Evolutionary conservation across 768 basidiomycete genomes (phyloP).

Genomic region (Trametes villosa): DNA sequence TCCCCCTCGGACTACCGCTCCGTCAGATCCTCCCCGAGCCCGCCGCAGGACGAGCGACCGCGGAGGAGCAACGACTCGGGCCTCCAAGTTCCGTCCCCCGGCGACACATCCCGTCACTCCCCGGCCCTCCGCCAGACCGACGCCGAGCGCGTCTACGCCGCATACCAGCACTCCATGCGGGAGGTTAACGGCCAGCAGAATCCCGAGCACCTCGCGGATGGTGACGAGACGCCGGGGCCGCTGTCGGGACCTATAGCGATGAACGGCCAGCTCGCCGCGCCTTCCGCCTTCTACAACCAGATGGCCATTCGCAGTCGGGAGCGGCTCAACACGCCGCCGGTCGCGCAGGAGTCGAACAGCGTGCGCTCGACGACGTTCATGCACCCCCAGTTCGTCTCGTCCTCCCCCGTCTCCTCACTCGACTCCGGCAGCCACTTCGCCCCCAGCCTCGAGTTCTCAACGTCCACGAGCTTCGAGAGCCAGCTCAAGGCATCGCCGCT

Average conservation of each 20-base stretch:
- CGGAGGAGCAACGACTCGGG: conserved; percentile 28
- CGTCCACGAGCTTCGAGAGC: conserved; percentile 57
- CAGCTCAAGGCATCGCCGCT: conserved; percentile 78
- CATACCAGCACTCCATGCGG: conserved; percentile 18
- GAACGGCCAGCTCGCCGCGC: conserved; percentile 33
- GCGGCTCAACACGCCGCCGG: conserved; percentile 51
- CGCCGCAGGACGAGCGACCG: conserved; percentile 43
- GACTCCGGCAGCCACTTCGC: conserved; percentile 73
- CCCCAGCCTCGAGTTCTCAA: conserved; percentile 47
- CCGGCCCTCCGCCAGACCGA: conserved; percentile 51
- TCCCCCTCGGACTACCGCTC: conserved; percentile 71
- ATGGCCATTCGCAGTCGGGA: conserved; percentile 45
- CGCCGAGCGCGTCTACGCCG: conserved; percentile 46
- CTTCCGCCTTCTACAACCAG: conserved; percentile 43
- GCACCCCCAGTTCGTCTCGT: conserved; percentile 54
- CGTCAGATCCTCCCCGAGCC: conserved; percentile 72
- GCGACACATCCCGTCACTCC: conserved; percentile 48
- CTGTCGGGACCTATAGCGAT: conserved; percentile 30
- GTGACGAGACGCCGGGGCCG: conserved; percentile 51
- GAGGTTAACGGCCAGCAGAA: conserved; percentile 47
- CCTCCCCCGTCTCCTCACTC: conserved; percentile 79
- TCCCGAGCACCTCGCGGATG: conserved; percentile 59
- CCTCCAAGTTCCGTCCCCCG: conserved; percentile 29
- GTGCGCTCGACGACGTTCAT: conserved; percentile 50
- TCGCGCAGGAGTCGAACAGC: conserved; percentile 38